Base-by-base conservation (phyloP, 208 protist genomes). In the Crithidia expoeki region DNA sequence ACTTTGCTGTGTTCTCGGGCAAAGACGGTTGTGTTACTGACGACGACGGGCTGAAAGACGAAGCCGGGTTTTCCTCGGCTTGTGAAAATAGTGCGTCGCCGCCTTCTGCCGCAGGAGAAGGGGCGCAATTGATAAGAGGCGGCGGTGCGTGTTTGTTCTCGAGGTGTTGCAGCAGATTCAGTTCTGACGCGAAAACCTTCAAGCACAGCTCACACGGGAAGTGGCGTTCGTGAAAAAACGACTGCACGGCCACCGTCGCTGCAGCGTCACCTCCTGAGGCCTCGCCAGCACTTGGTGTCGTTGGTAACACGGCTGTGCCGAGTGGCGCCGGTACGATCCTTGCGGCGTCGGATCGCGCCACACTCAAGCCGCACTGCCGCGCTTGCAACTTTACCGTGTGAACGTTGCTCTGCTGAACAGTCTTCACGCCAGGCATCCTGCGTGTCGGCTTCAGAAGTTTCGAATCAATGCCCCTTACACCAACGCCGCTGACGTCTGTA, bases 121-220 rank as follows among this genome's bases (percentile, higher is more conserved):
- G 2, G 32, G 53, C 9, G 42, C n/a, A n/a, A n/a, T 19, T 16
- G 3, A 32, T 2, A 33, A 34, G n/a, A 17, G 61, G 47, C 42
- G 30, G 40, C 19, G 32, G 47, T 2, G 79, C 75, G 61, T 95
- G 90, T 25, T 76, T 68, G 16, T 50, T 72, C 62, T 89, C 82
- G 2, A 96, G 76, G 76, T 96, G 92, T 32, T 94, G 70, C 23
- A 96, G 82, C 28, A 96, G 67, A 32, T 88, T 80, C 38, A 80
- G 9, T 74, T 96, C 89, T 42, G 59, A 81, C 16, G 66, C 33
- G 33, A 90, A 93, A 12, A 66, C 62, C 7, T 79, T 80, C 25
- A 47, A 57, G 71, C 92, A 96, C 72, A 96, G 68, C 79, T 96
- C 92, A 55, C 92, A 96, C 19, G 89, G 86, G 52, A 96, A 96